These are phyloP conservation scores for Ceratobasidium sp. DNA, from an alignment of 1,284 basidiomycete genomes.

Conservation along the genomic window DNA sequence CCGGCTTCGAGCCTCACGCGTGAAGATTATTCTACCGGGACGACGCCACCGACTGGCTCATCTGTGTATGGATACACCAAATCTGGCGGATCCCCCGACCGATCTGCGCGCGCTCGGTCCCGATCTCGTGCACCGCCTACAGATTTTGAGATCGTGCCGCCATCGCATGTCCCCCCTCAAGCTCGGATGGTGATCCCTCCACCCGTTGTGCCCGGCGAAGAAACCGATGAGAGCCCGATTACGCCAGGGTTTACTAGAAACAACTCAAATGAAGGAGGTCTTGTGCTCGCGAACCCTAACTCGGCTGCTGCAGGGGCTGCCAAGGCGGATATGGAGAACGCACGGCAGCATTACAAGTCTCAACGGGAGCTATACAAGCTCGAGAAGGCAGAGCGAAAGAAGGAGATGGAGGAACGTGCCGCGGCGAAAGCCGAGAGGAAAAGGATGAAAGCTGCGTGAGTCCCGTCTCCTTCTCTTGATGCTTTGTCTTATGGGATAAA, in stretches of 20 bases:
- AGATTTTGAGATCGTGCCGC: slow-evolving; percentile 30
- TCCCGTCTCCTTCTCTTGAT: neutral
- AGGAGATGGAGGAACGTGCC: slow-evolving; percentile 32
- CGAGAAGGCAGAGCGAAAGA: slow-evolving; percentile 34
- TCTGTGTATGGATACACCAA: slow-evolving; percentile 4
- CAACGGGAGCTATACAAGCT: slow-evolving; percentile 27
- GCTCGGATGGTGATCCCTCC: slow-evolving; percentile 28
- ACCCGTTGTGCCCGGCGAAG: slow-evolving; percentile 30
- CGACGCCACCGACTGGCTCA: slow-evolving; percentile 16
- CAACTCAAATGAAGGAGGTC: slow-evolving; percentile 12
- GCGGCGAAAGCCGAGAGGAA: slow-evolving; percentile 27
- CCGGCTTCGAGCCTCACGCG: slow-evolving; percentile 33
- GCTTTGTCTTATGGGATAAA: neutral
- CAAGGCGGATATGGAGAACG: slow-evolving; percentile 32
- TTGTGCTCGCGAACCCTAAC: slow-evolving; percentile 18
- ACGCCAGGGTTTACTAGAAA: slow-evolving; percentile 22
- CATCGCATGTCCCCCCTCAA: slow-evolving; percentile 21
- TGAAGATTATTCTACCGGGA: slow-evolving; percentile 23
- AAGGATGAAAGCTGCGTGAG: slow-evolving; percentile 31
- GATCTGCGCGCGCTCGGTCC: slow-evolving; percentile 18
- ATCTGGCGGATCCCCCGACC: slow-evolving; percentile 11
- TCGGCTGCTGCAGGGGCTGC: neutral
- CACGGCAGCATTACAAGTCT: slow-evolving; percentile 30
- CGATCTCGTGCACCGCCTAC: slow-evolving; percentile 23
- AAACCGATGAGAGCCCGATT: slow-evolving; percentile 30